These are phyloP conservation scores for Saprolegnia parasitica DNA, from an alignment of 352 stramenopile genomes.

Conservation along the genomic window DNA sequence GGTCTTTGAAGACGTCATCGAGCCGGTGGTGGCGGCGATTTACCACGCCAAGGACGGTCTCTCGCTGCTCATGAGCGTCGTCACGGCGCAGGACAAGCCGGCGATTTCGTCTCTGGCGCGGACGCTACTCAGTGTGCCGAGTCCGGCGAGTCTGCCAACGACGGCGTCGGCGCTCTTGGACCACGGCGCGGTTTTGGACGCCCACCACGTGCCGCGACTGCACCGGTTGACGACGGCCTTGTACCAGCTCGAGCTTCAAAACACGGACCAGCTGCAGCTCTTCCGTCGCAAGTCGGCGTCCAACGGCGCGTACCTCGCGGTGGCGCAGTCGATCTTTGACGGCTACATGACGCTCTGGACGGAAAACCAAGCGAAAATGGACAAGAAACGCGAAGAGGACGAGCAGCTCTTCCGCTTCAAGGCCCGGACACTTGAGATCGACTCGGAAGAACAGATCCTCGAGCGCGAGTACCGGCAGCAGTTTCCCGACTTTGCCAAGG, in stretches of 20 bases:
- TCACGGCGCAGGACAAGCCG: constrained; percentile 16
- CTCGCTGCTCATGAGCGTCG: constrained; percentile 42
- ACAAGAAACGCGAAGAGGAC: constrained; percentile 63
- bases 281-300: constrained; percentile 2
- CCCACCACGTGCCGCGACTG: constrained; percentile 50
- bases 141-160: background rate
- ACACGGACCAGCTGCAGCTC: constrained; percentile 33
- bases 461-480: constrained; percentile 88
- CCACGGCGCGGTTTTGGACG: constrained; percentile 3
- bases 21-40: constrained; percentile 70
- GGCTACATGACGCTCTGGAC: constrained; percentile 82
- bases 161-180: constrained; percentile 17
- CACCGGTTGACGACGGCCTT: constrained; percentile 32
- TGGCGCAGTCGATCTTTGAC: constrained; percentile 72
- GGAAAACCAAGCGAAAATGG: constrained; percentile 72
- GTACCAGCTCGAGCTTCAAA: constrained; percentile 25
- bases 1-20: constrained; percentile 78
- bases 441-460: constrained; percentile 75
- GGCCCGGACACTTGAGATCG: constrained; percentile 67
- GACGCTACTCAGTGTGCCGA: constrained; percentile 15
- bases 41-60: constrained; percentile 85
- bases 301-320: constrained; percentile 42
- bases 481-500: constrained; percentile 89
- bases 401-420: constrained; percentile 86
- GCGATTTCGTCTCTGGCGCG: constrained; percentile 23